phyloP scores from a whole-genome alignment of 345 rosid species.

The Boechera divaricarpa region DNA sequence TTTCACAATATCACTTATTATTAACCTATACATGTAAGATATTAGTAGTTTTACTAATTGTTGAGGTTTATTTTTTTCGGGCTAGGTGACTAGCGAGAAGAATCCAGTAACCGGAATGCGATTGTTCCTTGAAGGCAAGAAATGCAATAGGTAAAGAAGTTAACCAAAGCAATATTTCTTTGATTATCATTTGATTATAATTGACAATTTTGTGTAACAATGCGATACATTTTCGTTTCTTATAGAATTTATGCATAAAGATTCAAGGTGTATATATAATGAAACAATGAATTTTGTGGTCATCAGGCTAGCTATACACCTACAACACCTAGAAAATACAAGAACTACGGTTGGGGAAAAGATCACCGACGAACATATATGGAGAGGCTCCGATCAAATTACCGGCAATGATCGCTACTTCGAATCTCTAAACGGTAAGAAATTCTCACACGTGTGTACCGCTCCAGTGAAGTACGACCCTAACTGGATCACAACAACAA shows the following conservation, averaged over 20 bases:
- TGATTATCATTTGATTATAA: too few relatives aligned
- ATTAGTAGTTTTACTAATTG: background rate
- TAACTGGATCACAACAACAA: slow-evolving; percentile 45
- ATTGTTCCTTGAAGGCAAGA: slow-evolving; percentile 87
- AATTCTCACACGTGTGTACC: slow-evolving; percentile 73
- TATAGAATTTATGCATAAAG: background rate
- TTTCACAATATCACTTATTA: background rate
- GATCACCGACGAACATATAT: slow-evolving; percentile 55
- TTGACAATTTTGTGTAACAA: background rate
- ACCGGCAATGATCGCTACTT: slow-evolving; percentile 49
- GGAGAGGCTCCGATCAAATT: slow-evolving; percentile 74
- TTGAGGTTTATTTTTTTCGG: background rate
- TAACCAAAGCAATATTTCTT: background rate
- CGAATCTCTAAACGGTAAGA: slow-evolving; percentile 65
- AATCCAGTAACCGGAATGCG: slow-evolving; percentile 85
- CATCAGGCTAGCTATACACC: slow-evolving; percentile 73
- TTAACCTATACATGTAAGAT: background rate
- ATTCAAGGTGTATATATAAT: background rate
- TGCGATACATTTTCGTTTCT: background rate
- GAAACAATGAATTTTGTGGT: slow-evolving; percentile 1
- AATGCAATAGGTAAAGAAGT: slow-evolving; percentile 71
- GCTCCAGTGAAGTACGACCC: slow-evolving; percentile 74
- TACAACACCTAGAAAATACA: slow-evolving; percentile 68
- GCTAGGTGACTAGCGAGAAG: slow-evolving; percentile 64
- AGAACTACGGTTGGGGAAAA: slow-evolving; percentile 60